Evolutionary conservation across 768 basidiomycete species (phyloP).

Genomic region (Lactarius trivialis): DNA sequence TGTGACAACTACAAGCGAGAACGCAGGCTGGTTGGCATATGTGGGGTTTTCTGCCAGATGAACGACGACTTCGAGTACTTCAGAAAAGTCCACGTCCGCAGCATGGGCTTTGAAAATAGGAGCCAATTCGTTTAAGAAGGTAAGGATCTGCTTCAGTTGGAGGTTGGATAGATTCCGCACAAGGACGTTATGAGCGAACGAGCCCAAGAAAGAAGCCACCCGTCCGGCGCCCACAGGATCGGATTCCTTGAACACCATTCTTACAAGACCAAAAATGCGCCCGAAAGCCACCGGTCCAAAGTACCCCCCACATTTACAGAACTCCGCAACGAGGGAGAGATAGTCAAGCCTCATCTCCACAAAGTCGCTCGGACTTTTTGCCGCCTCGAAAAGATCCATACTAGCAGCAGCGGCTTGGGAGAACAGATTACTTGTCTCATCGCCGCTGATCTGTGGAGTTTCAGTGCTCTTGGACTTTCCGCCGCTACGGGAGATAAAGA

Average conservation of each 20-base stretch:
- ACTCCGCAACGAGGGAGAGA: conserved; percentile 46
- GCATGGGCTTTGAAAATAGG: conserved; percentile 50
- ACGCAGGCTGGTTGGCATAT: conserved; percentile 47
- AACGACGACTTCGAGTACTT: conserved; percentile 46
- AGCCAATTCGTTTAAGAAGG: conserved; percentile 48
- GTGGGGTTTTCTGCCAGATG: conserved; percentile 38
- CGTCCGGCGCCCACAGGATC: conserved; percentile 33
- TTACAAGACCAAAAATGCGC: conserved; percentile 50
- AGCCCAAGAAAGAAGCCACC: conserved; percentile 47
- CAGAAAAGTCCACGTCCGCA: conserved; percentile 48
- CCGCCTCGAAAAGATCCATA: conserved; percentile 37
- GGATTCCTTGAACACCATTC: conserved; percentile 49
- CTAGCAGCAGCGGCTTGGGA: conserved; percentile 25
- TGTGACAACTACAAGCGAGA: conserved; percentile 35
- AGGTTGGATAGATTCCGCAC: conserved; percentile 34
- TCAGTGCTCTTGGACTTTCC: conserved; percentile 43
- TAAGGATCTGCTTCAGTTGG: conserved; percentile 42
- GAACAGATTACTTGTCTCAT: conserved; percentile 23
- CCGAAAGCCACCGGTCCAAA: conserved; percentile 36
- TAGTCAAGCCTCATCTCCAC: conserved; percentile 59
- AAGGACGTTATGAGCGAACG: conserved; percentile 45
- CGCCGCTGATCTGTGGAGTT: conserved; percentile 26
- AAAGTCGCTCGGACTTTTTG: conserved; percentile 47
- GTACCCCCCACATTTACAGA: conserved; percentile 44
- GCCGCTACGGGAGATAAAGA: conserved; percentile 41